Conservation (phyloP, 768 basidiomycete species). For the Pleurotus tuber-regium region DNA sequence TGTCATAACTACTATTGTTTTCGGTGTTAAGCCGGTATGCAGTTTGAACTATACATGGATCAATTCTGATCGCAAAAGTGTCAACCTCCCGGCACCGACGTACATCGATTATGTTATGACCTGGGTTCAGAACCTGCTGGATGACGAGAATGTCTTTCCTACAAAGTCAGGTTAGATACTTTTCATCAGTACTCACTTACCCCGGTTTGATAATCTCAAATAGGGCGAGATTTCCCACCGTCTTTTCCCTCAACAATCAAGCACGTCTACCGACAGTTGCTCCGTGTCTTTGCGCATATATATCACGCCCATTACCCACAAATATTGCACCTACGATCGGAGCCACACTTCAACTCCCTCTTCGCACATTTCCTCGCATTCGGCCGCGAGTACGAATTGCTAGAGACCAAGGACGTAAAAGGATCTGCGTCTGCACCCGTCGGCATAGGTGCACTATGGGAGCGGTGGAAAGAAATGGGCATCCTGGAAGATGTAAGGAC, state of each 20-base stretch:
- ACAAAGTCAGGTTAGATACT: constrained; percentile 78
- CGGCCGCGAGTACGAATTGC: constrained; percentile 89
- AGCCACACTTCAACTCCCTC: constrained; percentile 95
- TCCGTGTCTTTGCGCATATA: constrained; percentile 96
- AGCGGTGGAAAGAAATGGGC: constrained; percentile 91
- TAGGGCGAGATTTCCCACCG: constrained; percentile 87
- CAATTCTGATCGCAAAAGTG: constrained; percentile 89
- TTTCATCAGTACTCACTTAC: constrained; percentile 47
- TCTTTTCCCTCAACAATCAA: constrained; percentile 89
- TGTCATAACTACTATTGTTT: background rate
- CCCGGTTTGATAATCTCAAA: background rate
- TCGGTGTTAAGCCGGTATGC: constrained; percentile 5
- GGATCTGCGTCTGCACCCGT: constrained; percentile 61
- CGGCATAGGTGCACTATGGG: constrained; percentile 79
- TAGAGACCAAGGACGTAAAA: constrained; percentile 89
- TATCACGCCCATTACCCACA: constrained; percentile 94
- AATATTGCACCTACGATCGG: constrained; percentile 90
- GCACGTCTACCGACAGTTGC: constrained; percentile 94
- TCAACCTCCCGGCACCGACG: constrained; percentile 90
- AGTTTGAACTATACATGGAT: constrained; percentile 98
- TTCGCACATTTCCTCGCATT: constrained; percentile 99
- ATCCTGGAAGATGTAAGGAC: constrained; percentile 50
- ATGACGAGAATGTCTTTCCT: constrained; percentile 91
- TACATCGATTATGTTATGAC: constrained; percentile 99
- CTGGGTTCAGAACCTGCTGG: constrained; percentile 93